phyloP scores from a whole-genome alignment of 148 eudicot genomes.

The Talinum fruticosum region DNA sequence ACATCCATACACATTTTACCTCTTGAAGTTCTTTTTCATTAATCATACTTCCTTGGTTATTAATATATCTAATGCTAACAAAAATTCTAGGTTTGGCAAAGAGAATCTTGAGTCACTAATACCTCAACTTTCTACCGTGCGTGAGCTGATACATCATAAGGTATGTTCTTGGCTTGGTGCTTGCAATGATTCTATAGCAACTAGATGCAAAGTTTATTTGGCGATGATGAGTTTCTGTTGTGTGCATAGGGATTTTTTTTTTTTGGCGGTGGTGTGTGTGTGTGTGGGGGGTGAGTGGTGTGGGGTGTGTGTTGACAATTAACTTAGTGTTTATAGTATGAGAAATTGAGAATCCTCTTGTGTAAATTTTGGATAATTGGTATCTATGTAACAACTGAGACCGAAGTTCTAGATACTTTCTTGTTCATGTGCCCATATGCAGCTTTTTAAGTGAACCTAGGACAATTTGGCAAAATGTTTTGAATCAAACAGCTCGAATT shows the following conservation, averaged over 20 bases:
- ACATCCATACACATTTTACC: constrained; percentile 1
- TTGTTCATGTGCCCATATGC: no score
- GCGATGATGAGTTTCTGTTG: neutral
- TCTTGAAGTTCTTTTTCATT: neutral
- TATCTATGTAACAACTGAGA: neutral
- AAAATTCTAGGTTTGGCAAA: constrained; percentile 47
- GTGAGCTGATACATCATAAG: constrained; percentile 61
- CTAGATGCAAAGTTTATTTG: neutral
- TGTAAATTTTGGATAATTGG: neutral
- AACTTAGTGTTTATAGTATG: neutral
- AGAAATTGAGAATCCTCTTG: neutral
- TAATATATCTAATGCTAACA: constrained; percentile 6
- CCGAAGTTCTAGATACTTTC: neutral
- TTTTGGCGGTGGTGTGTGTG: neutral
- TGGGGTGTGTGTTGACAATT: neutral
- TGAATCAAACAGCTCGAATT: neutral
- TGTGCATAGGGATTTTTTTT: neutral
- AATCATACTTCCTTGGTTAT: neutral
- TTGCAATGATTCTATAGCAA: neutral
- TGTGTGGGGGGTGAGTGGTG: neutral
- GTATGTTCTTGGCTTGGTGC: constrained; percentile 31
- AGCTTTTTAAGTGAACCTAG: neutral
- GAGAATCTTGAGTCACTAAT: constrained; percentile 47
- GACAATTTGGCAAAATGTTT: neutral
- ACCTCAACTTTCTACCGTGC: constrained; percentile 60